Conservation (phyloP, 176 grass and related monocot genomes). For the Tillandsia fasciculata region DNA sequence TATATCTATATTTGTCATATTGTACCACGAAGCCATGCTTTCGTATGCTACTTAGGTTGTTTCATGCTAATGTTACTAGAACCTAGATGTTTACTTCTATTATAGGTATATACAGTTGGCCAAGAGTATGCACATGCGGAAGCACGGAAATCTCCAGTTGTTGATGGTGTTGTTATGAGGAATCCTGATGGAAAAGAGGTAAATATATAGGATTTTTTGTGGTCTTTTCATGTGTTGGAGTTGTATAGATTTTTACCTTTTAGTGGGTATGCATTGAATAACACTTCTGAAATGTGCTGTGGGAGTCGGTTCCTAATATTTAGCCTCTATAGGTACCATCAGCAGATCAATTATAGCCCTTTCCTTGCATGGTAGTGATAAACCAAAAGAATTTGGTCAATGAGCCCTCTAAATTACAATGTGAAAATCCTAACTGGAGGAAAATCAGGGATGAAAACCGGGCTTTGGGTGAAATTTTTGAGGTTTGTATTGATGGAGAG, state of each 20-base stretch:
- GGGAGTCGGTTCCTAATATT: too few relatives aligned
- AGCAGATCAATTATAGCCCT: too few relatives aligned
- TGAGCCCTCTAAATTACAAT: too few relatives aligned
- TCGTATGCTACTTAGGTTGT: neutral
- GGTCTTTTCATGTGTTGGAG: neutral
- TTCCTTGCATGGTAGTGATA: too few relatives aligned
- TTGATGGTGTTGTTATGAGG: constrained; percentile 96
- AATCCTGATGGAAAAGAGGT: constrained; percentile 97
- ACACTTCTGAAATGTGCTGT: too few relatives aligned
- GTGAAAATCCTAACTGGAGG: too few relatives aligned
- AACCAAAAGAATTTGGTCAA: too few relatives aligned
- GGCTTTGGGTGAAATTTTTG: too few relatives aligned
- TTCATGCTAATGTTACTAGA: neutral
- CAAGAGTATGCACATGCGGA: constrained; percentile 91
- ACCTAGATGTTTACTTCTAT: neutral
- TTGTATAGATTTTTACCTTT: constrained; percentile 3
- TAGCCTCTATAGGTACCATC: too few relatives aligned
- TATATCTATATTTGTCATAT: neutral
- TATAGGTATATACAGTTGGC: constrained; percentile 91
- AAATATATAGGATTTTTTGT: neutral
- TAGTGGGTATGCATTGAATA: neutral
- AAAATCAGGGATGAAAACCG: too few relatives aligned
- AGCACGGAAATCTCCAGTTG: constrained; percentile 93
- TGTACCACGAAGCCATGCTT: neutral
- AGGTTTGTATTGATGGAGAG: too few relatives aligned